A percentile compares a stretch with the other conserved stretches of the same genome.
These are phyloP conservation scores for Pichia sp. DNA, from an alignment of 1,139 yeast species.

Conservation along the genomic window DNA sequence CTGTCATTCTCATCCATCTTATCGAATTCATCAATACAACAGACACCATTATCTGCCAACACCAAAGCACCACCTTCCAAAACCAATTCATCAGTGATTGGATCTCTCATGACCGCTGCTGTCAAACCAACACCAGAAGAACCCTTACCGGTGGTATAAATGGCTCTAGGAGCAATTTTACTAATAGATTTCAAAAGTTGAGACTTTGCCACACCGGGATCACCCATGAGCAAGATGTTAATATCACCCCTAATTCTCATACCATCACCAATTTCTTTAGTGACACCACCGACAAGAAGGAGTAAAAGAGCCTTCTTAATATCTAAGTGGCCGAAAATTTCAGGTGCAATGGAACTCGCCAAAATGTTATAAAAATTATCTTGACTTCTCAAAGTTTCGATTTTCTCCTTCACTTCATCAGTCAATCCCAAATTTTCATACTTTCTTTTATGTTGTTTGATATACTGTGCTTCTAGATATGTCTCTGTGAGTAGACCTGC, in stretches of 20 bases:
- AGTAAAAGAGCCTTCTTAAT: conserved; percentile 85
- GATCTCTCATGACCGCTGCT: conserved; percentile 98
- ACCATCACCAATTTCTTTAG: conserved; percentile 93
- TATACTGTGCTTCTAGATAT: conserved; percentile 79
- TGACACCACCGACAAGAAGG: conserved; percentile 89
- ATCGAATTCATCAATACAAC: conserved; percentile 98
- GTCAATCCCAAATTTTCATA: conserved; percentile 63
- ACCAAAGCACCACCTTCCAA: conserved; percentile 98
- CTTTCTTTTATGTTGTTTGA: conserved; percentile 83
- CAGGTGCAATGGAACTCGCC: conserved; percentile 93
- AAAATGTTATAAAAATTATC: conserved; percentile 76
- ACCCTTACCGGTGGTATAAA: conserved; percentile 98
- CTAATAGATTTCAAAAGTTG: conserved; percentile 88
- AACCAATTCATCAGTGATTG: conserved; percentile 97
- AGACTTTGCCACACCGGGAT: conserved; percentile 99
- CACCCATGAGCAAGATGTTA: conserved; percentile 96
- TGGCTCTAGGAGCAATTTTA: conserved; percentile 94
- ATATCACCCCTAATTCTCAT: conserved; percentile 97
- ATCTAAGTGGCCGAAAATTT: conserved; percentile 90
- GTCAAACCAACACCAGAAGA: conserved; percentile 99
- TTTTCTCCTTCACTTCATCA: conserved; percentile 46
- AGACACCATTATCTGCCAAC: conserved; percentile 94
- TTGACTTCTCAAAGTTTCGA: conserved; percentile 44
- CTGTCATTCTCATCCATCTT: conserved; percentile 97
- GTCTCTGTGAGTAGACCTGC: conserved; percentile 96